Percentiles rank a stretch among this genome's conserved stretches.
Conservation (phyloP, 164 flowering plant genomes). For the Umbellularia californica region DNA sequence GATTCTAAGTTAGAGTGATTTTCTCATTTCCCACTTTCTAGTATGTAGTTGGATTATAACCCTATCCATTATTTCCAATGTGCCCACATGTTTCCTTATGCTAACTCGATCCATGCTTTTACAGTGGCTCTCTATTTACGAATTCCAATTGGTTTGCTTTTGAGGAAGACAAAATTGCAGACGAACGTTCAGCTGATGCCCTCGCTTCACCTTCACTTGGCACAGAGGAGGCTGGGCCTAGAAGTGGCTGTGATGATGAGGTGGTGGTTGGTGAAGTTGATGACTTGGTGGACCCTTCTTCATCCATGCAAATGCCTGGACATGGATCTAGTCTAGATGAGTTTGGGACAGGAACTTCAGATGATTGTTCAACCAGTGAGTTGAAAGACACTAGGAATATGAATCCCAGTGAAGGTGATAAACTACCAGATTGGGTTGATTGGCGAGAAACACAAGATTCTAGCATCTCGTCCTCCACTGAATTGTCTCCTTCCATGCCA, state of each 20-base stretch:
- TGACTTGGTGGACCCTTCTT: constrained; percentile 52
- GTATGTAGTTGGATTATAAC: not conserved
- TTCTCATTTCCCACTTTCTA: too few relatives aligned
- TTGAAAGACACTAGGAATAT: constrained; percentile 15
- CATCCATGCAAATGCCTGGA: constrained; percentile 37
- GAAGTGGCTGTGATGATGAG: constrained; percentile 37
- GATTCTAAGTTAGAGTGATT: too few relatives aligned
- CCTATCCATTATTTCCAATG: not conserved
- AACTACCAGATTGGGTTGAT: constrained; percentile 75
- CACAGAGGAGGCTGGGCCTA: constrained; percentile 24
- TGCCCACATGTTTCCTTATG: not conserved
- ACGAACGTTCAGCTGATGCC: constrained; percentile 41
- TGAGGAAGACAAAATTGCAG: constrained; percentile 56
- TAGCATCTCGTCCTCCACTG: constrained; percentile 15
- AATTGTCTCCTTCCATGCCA: constrained; percentile 15
- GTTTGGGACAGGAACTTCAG: not conserved
- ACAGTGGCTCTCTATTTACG: constrained; percentile 80
- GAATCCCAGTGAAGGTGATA: constrained; percentile 35
- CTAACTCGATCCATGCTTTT: constrained; percentile 4
- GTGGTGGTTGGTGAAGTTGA: constrained; percentile 45
- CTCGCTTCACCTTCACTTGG: constrained; percentile 53
- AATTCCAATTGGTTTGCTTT: constrained; percentile 97
- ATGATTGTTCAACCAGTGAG: constrained; percentile 10
- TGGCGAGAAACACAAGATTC: constrained; percentile 66
- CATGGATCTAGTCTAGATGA: not conserved